Base-by-base conservation (phyloP, 495 filamentous ascomycete genomes). In the Hypoxylon crocopeplum region DNA sequence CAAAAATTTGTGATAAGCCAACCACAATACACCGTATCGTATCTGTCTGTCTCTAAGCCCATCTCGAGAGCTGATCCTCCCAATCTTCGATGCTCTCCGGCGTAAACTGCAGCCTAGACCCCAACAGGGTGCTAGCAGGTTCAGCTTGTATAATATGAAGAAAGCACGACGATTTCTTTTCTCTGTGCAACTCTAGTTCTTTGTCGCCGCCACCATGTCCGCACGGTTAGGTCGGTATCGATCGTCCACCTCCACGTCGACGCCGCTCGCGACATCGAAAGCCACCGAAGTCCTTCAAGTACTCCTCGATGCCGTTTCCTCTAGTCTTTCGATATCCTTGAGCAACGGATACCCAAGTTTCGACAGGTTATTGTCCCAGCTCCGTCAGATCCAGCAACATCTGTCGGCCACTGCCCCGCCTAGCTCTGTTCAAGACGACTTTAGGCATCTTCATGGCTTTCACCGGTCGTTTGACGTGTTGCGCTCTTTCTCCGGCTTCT, bases 401-500 rank as follows among this genome's bases (percentile, higher is more conserved):
- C 56, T 84, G 5, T 76, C 77, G 36, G 75, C 77, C 11, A 64
- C 75, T n/a, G 62, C 71, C 38, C 70, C 76, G 12, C 70, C 75
- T 2, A 75, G 72, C 21, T 67, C 69, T 8, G 72, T 74, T 7
- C 81, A 89, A 75, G 93, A 97, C 75, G 84, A 86, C 44, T 97
- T 98, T 72, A 88, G 93, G 54, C 85, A 88, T 68, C 79, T 89
- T 27, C 78, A 82, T 52, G 94, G 94, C 59, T 97, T 97, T 69
- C 83, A 93, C 55, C 77, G 78, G 21, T 69, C 97, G 22, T 74
- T 96, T 37, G 74, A 84, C 13, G 78, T 91, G 10, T 74, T 93
- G 3, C 80, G 83, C 16, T 82, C 85, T 15, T 79, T 90, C 50
- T 87, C 87, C 4, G 84, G 87, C 48, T 85, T 85, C 56, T 96